Evolutionary conservation across 2,329 filamentous ascomycete species (phyloP).

Genomic region (Cladosporium sp.): DNA sequence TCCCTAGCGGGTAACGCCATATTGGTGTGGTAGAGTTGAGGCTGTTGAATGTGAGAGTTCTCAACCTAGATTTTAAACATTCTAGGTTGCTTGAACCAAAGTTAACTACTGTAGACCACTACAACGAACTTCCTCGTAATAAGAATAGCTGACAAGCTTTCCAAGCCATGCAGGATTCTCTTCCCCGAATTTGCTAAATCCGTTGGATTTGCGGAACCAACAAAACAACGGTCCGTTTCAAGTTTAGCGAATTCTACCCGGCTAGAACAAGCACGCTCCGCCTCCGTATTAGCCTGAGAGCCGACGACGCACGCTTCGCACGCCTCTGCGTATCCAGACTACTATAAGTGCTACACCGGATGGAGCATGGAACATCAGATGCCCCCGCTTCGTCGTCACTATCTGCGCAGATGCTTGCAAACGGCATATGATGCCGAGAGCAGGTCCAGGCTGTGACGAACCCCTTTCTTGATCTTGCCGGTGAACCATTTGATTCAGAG

Average conservation of each 20-base stretch:
- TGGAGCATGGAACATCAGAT: background rate
- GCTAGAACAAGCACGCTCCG: slow-evolving; percentile 9
- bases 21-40: background rate
- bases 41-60: background rate
- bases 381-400: slow-evolving; percentile 6
- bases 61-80: background rate
- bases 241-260: slow-evolving; percentile 7
- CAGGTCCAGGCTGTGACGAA: background rate
- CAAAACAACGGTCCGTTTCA: slow-evolving; percentile 12
- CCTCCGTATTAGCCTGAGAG: slow-evolving; percentile 17
- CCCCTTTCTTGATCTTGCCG: background rate
- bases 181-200: background rate
- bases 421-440: background rate
- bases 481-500: background rate
- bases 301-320: background rate
- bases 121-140: background rate
- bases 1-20: background rate
- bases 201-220: background rate
- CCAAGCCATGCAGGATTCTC: background rate
- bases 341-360: slow-evolving; percentile 16
- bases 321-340: background rate
- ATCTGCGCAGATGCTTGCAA: background rate
- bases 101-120: background rate
- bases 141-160: background rate
- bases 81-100: background rate